Evolutionary conservation across 2,329 filamentous ascomycete species (phyloP), one percentile per base, ranked within the genome.

Genomic region (Podosphaera aphanis): DNA sequence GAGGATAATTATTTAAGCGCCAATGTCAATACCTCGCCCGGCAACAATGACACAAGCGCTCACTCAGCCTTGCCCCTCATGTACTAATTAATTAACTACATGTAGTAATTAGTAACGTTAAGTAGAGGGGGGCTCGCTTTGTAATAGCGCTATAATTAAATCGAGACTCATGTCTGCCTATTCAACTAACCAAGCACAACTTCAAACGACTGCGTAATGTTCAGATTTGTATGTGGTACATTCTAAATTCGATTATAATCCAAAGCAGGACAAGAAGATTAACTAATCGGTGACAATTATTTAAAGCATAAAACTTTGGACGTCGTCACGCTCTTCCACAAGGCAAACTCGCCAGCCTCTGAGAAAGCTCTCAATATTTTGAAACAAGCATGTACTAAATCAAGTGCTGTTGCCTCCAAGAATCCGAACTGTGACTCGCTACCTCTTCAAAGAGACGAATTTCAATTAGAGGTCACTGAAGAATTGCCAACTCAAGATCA

Each of bases 251-350:
- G 11, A 7, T 13, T 13, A 11, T 7, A 33, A 33, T 13, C 29
- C 11, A 13, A 33, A 3, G 15, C 3, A 33, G 13, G 4, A 33
- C 11, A 33, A n/a, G 29, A 33, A n/a, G 2, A 19, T 15, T n/a
- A 11, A 10, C 13, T 16, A 21, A 33, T 15, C 3, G n/a, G 43
- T 49, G 43, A 49, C 10, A 45, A 45, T 16, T 46, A 39, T 37
- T 27, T 57, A 44, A 16, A 85, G 80, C 73, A 70, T 64, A 86
- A 84, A 69, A 72, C 79, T 53, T 72, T 83, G 62, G 86, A 95
- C 67, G 83, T 93, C 53, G 75, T 95, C 60, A 95, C 88, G 50
- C 78, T 98, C 68, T 98, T 95, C 70, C 86, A 94, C 72, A 82
- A 83, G 63, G 74, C 88, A 48, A 71, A 69, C 55, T 72, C 73